phyloP scores from a whole-genome alignment of 192 early-diverging fungal species.

The Coemansia umbellata region DNA sequence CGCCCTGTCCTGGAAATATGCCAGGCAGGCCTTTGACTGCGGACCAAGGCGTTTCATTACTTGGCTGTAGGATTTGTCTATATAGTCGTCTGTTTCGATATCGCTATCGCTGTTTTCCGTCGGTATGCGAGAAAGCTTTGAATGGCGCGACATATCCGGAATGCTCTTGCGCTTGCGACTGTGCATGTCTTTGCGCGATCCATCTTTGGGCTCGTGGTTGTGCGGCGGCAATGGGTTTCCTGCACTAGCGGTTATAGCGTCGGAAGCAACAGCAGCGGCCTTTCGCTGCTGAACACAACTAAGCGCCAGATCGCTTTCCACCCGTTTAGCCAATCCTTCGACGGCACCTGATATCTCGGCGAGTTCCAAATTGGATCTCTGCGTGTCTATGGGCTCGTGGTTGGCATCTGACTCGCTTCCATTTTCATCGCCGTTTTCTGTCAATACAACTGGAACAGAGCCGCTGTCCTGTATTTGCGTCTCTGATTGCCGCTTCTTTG shows the following conservation, averaged over 20 bases:
- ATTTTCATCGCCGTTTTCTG: neutral
- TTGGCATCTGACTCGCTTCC: neutral
- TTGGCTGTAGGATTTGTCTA: neutral
- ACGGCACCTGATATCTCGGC: conserved; percentile 18
- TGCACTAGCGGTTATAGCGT: conserved; percentile 13
- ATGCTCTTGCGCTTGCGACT: conserved; percentile 51
- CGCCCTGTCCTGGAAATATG: conserved; percentile 8
- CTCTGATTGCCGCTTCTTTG: neutral
- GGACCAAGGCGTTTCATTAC: conserved; percentile 6
- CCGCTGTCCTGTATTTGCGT: conserved; percentile 2
- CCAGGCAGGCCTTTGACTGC: conserved; percentile 8
- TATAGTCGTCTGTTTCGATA: neutral
- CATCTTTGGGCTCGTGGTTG: neutral
- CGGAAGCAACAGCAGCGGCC: conserved; percentile 28
- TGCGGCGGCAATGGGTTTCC: neutral
- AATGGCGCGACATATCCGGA: conserved; percentile 42
- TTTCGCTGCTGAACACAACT: conserved; percentile 33
- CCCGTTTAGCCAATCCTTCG: conserved; percentile 37
- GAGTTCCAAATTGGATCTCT: no score
- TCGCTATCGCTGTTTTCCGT: conserved; percentile 6
- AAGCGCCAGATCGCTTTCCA: conserved; percentile 31
- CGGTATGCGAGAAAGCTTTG: conserved; percentile 44
- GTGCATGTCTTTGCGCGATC: neutral
- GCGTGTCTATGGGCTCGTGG: neutral
- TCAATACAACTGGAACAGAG: neutral